phyloP scores from a whole-genome alignment of 208 protist species.

The Dictyostelium gargantuum region DNA sequence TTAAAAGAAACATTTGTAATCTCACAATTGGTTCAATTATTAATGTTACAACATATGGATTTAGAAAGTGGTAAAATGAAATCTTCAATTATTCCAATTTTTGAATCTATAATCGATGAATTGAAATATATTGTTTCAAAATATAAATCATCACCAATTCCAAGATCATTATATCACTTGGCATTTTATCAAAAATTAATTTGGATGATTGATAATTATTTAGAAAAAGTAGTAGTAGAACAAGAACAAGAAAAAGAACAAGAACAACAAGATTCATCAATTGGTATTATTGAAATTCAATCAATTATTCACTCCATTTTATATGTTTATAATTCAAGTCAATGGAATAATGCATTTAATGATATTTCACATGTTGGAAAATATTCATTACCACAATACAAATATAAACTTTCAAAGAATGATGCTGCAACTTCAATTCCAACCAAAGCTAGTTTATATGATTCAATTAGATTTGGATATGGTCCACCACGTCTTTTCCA shows the following conservation, averaged over 20 bases:
- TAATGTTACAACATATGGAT: not conserved
- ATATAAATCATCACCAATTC: not conserved
- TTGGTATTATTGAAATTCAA: constrained; percentile 47
- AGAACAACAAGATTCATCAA: not conserved
- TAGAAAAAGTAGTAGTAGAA: not conserved
- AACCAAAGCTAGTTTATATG: not conserved
- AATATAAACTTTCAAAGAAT: not conserved
- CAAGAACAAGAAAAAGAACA: not conserved
- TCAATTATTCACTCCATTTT: constrained; percentile 5
- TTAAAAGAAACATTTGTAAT: not conserved
- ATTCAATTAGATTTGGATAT: constrained; percentile 6
- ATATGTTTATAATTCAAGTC: not conserved
- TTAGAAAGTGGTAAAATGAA: not conserved
- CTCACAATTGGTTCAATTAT: not conserved
- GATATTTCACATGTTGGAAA: not conserved
- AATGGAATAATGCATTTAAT: constrained; percentile 60
- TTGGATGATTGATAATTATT: constrained; percentile 40
- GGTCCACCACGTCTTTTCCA: constrained; percentile 45
- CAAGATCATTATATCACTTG: not conserved
- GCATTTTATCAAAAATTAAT: constrained; percentile 42
- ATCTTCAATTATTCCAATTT: not conserved
- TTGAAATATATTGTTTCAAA: not conserved
- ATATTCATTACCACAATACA: constrained; percentile 5
- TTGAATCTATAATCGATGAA: not conserved
- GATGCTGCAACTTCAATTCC: not conserved